These are phyloP conservation scores for Fagopyrum tataricum DNA, from an alignment of 148 eudicot genomes.

Conservation along the genomic window DNA sequence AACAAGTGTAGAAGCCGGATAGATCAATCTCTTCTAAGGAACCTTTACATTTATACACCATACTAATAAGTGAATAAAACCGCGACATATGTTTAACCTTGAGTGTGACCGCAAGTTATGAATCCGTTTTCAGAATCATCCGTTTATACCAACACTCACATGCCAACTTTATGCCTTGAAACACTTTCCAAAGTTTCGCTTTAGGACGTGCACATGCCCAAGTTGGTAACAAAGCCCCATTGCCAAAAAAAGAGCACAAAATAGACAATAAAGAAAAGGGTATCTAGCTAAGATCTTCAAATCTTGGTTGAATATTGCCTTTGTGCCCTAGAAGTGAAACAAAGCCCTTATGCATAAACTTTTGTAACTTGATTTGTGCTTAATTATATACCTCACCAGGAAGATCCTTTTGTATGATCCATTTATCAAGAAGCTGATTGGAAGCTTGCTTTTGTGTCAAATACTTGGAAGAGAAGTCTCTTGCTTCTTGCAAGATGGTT, in stretches of 20 bases:
- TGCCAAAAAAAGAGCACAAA: neutral
- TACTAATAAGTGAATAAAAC: no score
- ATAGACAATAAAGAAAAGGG: neutral
- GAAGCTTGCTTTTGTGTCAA: constrained; percentile 44
- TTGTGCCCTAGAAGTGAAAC: neutral
- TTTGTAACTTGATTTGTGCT: neutral
- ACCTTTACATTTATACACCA: no score
- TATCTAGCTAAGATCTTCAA: neutral
- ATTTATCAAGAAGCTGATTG: constrained; percentile 53
- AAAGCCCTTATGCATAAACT: neutral
- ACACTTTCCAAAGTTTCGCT: no score
- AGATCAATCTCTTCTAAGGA: no score
- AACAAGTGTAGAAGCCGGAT: no score
- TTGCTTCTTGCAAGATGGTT: constrained; percentile 49
- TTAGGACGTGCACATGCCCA: no score
- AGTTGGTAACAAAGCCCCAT: no score
- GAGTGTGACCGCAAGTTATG: no score
- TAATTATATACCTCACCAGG: constrained; percentile 52
- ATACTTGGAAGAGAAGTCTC: constrained; percentile 34
- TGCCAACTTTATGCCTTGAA: no score
- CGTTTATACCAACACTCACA: no score
- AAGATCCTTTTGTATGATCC: constrained; percentile 57
- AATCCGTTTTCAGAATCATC: no score
- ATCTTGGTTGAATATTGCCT: neutral
- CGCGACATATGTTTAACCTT: no score